A percentile compares a stretch with the other conserved stretches of the same genome.
These are phyloP conservation scores for Cyclostephanos tholiformis DNA, from an alignment of 108 stramenopile genomes.

Conservation along the genomic window DNA sequence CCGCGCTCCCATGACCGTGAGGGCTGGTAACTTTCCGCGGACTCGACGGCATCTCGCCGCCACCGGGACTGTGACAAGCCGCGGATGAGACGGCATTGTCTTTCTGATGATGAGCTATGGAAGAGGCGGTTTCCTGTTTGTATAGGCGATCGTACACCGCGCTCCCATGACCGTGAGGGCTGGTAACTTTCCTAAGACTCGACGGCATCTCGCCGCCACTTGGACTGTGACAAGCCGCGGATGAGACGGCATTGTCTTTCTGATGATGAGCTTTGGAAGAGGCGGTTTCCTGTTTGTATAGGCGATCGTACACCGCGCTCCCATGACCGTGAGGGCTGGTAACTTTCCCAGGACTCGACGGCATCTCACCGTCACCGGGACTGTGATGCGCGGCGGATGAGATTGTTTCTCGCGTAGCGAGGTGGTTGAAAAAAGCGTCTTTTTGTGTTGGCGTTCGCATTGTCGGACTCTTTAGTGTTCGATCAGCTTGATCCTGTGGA, in stretches of 20 bases:
- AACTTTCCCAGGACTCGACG: slow-evolving; percentile 5
- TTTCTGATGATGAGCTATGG: slow-evolving; percentile 14
- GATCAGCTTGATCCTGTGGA: slow-evolving; percentile 11
- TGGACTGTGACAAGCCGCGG: slow-evolving; percentile 8
- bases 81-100: too few species aligned
- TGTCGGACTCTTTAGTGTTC: slow-evolving; percentile 7
- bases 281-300: slow-evolving; percentile 22
- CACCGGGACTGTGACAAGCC: too few species aligned
- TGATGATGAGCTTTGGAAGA: slow-evolving; percentile 19
- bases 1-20: background rate
- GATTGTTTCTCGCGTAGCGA: slow-evolving; percentile 23
- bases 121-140: slow-evolving; percentile 21
- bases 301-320: slow-evolving; percentile 9
- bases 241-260: background rate
- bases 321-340: background rate
- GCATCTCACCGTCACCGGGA: background rate
- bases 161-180: background rate
- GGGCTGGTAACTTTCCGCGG: background rate
- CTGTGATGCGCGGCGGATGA: slow-evolving; percentile 24
- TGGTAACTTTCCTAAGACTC: background rate
- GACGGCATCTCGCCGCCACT: background rate
- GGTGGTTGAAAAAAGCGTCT: slow-evolving; percentile 17
- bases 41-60: too few species aligned
- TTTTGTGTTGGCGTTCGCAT: slow-evolving; percentile 11
- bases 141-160: slow-evolving; percentile 17